Evolutionary conservation across 495 filamentous ascomycete species (phyloP).

Genomic region (Aspergillus diversus): DNA sequence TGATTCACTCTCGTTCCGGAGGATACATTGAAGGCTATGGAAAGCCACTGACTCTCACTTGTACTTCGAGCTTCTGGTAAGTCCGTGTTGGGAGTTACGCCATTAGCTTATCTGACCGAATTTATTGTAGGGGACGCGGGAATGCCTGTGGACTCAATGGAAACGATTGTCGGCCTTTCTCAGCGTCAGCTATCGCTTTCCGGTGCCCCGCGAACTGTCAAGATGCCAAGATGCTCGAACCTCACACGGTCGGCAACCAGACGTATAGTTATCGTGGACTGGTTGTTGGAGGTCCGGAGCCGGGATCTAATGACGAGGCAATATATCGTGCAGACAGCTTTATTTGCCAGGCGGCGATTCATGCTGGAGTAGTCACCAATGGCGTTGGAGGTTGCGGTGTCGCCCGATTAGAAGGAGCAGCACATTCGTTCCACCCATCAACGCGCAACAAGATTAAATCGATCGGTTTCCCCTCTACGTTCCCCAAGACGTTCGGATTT

Average conservation of each 20-base stretch:
- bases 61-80: slow-evolving; percentile 63
- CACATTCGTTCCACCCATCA: slow-evolving; percentile 62
- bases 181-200: slow-evolving; percentile 69
- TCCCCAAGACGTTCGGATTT: slow-evolving; percentile 77
- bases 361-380: slow-evolving; percentile 72
- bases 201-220: slow-evolving; percentile 79
- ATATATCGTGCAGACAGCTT: slow-evolving; percentile 84
- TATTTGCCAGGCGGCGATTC: slow-evolving; percentile 79
- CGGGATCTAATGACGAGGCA: slow-evolving; percentile 38
- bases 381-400: slow-evolving; percentile 77
- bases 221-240: slow-evolving; percentile 66
- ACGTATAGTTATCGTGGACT: slow-evolving; percentile 70
- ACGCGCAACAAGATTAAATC: slow-evolving; percentile 67
- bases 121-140: slow-evolving; percentile 58
- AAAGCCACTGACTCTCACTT: slow-evolving; percentile 66
- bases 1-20: slow-evolving; percentile 63
- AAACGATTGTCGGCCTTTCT: slow-evolving; percentile 80
- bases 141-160: slow-evolving; percentile 82
- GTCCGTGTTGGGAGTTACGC: slow-evolving; percentile 16
- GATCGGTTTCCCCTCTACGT: slow-evolving; percentile 71
- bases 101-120: slow-evolving; percentile 7
- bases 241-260: slow-evolving; percentile 73
- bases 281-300: slow-evolving; percentile 72
- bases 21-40: slow-evolving; percentile 73
- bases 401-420: slow-evolving; percentile 66